Base-by-base conservation (phyloP, 805 yeast species). In the Teunomyces aglyptinius region DNA sequence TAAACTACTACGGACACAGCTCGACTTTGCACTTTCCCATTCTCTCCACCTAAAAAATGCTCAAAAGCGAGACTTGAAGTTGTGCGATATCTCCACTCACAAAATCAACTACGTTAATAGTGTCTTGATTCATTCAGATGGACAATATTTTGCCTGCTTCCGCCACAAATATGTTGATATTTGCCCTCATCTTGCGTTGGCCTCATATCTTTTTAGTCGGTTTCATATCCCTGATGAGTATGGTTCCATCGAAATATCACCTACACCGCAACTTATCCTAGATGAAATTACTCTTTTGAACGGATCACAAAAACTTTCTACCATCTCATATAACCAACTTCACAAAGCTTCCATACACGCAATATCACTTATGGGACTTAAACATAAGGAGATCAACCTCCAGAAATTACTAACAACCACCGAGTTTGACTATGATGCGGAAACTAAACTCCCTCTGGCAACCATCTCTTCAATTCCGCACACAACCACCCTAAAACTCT, bases 171-270 rank as follows among this genome's bases (percentile, higher is more conserved):
- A 55, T 48, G 55, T 63, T 12, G 65, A 64, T 46, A 49, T 53
- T 18, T 65, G 70, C 46, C 62, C 62, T 6, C 64, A 58, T 36
- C 55, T 60, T 6, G 58, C 63, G 2, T 43, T 65, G n/a, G 52
- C 67, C 3, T 48, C 57, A 8, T 65, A 65, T 43, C 53, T 65
- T 19, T 65, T 65, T 38, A 49, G 56, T 19, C 41, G 69, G 24
- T 61, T 63, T 38, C 70, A 65, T 44, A 49, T 65, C 5, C 58
- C 62, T 2, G 66, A 63, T 43, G 58, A 55, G 29, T 53, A 51
- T 39, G 65, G 61, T 32, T 43, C 55, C 5, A 29, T 56, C 11
- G 65, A 60, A 42, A 32, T 44, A 3, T 18, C 34, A 15, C 27
- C 39, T 13, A 36, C 15, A 5, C 28, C 26, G 18, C 39, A 16